Conservation (phyloP, 805 yeast genomes). For the Wilhelminamyces savonicus region DNA sequence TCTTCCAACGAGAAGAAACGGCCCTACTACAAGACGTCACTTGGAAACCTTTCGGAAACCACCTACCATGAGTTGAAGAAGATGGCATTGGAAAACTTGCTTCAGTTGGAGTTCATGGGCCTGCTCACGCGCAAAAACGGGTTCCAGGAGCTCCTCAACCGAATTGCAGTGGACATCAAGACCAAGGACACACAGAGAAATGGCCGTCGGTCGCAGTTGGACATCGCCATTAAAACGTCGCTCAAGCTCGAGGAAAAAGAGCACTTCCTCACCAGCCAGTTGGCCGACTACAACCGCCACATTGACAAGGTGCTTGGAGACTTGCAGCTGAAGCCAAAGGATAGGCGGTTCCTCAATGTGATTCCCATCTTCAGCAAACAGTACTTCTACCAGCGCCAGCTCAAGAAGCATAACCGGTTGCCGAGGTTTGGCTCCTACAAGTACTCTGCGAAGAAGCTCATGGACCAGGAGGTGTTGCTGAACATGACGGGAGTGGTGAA, state of each 20-base stretch:
- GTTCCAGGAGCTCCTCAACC: slow-evolving; percentile 74
- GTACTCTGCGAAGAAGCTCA: slow-evolving; percentile 67
- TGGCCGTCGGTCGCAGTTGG: slow-evolving; percentile 34
- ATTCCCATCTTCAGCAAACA: slow-evolving; percentile 62
- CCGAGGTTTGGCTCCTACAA: slow-evolving; percentile 75
- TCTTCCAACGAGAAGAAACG: slow-evolving; percentile 35
- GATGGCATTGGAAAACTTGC: slow-evolving; percentile 63
- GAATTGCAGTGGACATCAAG: slow-evolving; percentile 74
- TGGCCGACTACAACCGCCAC: slow-evolving; percentile 41
- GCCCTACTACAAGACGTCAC: slow-evolving; percentile 40
- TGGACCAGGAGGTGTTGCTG: slow-evolving; percentile 63
- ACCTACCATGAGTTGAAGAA: slow-evolving; percentile 75
- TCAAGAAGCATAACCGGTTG: slow-evolving; percentile 57
- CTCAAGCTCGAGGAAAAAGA: slow-evolving; percentile 40
- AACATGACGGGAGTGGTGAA: slow-evolving; percentile 50
- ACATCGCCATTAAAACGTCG: slow-evolving; percentile 35
- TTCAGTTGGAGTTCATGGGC: slow-evolving; percentile 69
- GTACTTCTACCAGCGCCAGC: slow-evolving; percentile 66
- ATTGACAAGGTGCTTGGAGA: slow-evolving; percentile 38
- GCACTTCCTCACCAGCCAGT: slow-evolving; percentile 37
- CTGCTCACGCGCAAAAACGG: slow-evolving; percentile 59
- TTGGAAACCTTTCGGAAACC: slow-evolving; percentile 43
- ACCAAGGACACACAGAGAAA: slow-evolving; percentile 40
- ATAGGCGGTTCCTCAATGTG: slow-evolving; percentile 41
- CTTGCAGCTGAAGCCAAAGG: slow-evolving; percentile 40